These are phyloP conservation scores for Herpetomonas tarakana DNA, from an alignment of 208 protist species.

Conservation along the genomic window DNA sequence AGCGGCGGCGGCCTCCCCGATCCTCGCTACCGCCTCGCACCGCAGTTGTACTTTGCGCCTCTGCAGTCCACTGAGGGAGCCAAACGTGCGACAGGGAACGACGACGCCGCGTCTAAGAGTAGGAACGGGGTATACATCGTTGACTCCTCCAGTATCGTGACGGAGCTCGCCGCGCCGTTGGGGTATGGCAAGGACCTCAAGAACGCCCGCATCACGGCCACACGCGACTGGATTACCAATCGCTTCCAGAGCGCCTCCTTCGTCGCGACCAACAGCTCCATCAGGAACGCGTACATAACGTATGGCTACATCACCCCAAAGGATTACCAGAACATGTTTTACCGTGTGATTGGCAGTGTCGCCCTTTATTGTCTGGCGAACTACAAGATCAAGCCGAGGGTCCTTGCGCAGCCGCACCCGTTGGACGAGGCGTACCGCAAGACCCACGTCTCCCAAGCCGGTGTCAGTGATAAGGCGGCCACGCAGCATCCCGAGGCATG, in stretches of 20 bases:
- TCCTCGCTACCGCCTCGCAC: slow-evolving; percentile 60
- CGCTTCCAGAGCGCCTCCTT: slow-evolving; percentile 76
- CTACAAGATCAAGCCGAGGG: slow-evolving; percentile 46
- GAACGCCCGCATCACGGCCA: slow-evolving; percentile 36
- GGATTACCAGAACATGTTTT: slow-evolving; percentile 57
- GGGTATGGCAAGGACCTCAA: slow-evolving; percentile 46
- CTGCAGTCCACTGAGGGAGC: slow-evolving; percentile 3
- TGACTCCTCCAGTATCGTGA: slow-evolving; percentile 62
- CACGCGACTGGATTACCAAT: slow-evolving; percentile 64
- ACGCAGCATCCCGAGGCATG: slow-evolving; percentile 28
- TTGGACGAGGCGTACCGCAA: slow-evolving; percentile 10
- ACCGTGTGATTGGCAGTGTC: slow-evolving; percentile 45
- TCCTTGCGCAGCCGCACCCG: slow-evolving; percentile 18
- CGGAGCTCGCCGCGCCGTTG: slow-evolving; percentile 42
- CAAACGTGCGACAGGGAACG: not conserved
- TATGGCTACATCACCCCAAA: slow-evolving; percentile 51
- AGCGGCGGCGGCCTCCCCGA: slow-evolving; percentile 57
- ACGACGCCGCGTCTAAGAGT: not conserved
- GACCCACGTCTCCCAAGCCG: not conserved
- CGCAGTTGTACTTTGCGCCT: slow-evolving; percentile 58
- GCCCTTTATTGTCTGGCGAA: slow-evolving; percentile 48
- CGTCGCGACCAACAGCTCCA: slow-evolving; percentile 53
- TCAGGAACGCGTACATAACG: slow-evolving; percentile 53
- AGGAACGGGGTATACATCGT: slow-evolving; percentile 35
- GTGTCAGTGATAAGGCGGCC: slow-evolving; percentile 8